Base-by-base conservation (phyloP, 2,329 filamentous ascomycete genomes). In the Neofusicoccum sp. region DNA sequence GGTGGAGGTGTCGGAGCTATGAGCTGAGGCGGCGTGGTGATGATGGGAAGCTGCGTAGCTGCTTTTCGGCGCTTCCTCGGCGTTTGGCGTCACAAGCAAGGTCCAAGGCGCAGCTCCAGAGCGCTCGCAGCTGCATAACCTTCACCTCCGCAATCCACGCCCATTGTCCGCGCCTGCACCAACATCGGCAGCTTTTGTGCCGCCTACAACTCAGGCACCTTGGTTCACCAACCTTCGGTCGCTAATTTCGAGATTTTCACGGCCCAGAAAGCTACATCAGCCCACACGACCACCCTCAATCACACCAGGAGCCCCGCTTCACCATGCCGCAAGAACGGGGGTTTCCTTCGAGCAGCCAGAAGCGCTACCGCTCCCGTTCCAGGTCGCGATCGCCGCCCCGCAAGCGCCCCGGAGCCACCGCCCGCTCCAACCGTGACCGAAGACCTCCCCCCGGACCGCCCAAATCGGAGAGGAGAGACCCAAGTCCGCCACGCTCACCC, bases 331-430 rank as follows among this genome's bases (percentile, higher is more conserved):
- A 56, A 28, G 59, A 62, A 36, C 48, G 59, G 41, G 54, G 54
- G n/a, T 64, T 61, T 14, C 61, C 61, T 7, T 52, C 49, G n/a
- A 45, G 39, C 41, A 56, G 33, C 50, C 43, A 56, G 4, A 62
- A 62, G 22, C 61, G 61, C 49, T 49, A 22, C 12, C 72, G 72
- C 37, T 67, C 71, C 16, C 66, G 66, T 52, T 68, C 67, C 8
- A 74, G 77, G 1, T 76, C 75, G 4, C 66, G 70, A 47, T 76
- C 76, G 62, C 65, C 74, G 67, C 61, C 61, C 49, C 69, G 75
- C 41, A 78, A 78, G 66, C 71, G 76, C 39, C 74, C 75, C 22
- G 75, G 75, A 29, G 74, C 71, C 9, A 68, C 70, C 7, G 70
- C 75, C 2, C 61, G 45, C 16, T 43, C 34, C 12, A 56, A 58